These are phyloP conservation scores for Malassezia furfur DNA, from an alignment of 1,284 basidiomycete species.

Conservation along the genomic window DNA sequence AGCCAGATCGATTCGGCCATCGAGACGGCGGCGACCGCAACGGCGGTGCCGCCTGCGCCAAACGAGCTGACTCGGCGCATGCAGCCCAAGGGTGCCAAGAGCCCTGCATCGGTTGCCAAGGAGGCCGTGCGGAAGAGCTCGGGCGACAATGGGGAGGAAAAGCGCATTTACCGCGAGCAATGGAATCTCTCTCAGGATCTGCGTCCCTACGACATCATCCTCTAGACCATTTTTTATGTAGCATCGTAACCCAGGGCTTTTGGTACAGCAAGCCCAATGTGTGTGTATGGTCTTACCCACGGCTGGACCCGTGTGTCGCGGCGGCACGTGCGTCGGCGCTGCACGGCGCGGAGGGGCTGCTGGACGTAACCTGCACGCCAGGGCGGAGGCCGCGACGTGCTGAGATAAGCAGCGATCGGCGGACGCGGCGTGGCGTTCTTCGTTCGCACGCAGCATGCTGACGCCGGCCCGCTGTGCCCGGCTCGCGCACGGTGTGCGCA, in stretches of 20 bases:
- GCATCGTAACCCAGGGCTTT: no score
- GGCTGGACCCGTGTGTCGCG: no score
- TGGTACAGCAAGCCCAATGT: no score
- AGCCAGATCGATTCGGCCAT: conserved; percentile 3
- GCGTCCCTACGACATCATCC: conserved; percentile 18
- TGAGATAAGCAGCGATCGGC: background rate
- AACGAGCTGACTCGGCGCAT: background rate
- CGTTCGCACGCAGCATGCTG: background rate
- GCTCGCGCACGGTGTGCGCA: background rate
- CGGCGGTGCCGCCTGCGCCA: background rate
- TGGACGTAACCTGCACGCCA: no score
- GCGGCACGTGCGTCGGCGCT: no score
- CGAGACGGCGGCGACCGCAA: background rate
- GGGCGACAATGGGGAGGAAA: background rate
- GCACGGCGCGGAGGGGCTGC: no score
- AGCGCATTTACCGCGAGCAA: conserved; percentile 12
- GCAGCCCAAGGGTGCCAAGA: background rate
- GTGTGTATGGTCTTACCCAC: background rate
- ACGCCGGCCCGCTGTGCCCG: background rate
- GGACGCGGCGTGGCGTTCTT: background rate
- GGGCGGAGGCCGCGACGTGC: background rate
- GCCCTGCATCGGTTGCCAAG: background rate
- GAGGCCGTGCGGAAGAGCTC: background rate
- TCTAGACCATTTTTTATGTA: background rate
- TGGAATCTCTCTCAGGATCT: conserved; percentile 15